Conservation (phyloP, 2,329 filamentous ascomycete species). For the Sporothrix pallida region DNA sequence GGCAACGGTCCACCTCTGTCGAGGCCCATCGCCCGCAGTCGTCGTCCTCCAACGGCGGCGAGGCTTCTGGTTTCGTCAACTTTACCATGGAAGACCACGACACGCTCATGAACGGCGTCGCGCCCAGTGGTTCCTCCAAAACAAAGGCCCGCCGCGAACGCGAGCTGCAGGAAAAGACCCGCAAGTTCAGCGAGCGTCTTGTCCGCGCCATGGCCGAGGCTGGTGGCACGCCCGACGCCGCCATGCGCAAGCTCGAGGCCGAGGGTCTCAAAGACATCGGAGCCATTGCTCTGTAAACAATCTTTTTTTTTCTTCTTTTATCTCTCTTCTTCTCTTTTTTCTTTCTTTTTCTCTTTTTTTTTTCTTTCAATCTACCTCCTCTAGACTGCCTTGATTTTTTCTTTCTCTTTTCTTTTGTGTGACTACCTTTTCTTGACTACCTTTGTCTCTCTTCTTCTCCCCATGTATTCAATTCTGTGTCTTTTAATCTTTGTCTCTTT, state of each 20-base stretch:
- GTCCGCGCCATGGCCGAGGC: slow-evolving; percentile 71
- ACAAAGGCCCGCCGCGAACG: slow-evolving; percentile 92
- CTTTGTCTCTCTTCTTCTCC: not conserved
- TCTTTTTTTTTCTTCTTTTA: not conserved
- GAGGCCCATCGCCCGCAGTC: slow-evolving; percentile 25
- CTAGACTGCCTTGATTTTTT: not conserved
- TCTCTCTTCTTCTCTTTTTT: slow-evolving; percentile 14
- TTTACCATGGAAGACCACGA: slow-evolving; percentile 81
- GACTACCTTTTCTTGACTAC: slow-evolving; percentile 5
- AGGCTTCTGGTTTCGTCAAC: slow-evolving; percentile 76
- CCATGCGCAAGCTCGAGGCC: slow-evolving; percentile 44
- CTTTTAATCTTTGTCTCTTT: not conserved
- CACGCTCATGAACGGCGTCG: slow-evolving; percentile 85
- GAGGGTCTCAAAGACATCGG: slow-evolving; percentile 27
- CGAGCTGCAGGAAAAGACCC: slow-evolving; percentile 79
- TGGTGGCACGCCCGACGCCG: slow-evolving; percentile 64
- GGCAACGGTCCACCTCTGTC: slow-evolving; percentile 26
- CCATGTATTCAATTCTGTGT: not conserved
- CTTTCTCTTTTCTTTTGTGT: slow-evolving; percentile 4
- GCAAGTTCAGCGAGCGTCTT: slow-evolving; percentile 70
- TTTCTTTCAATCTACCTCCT: slow-evolving; percentile 15
- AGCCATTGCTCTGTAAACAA: slow-evolving; percentile 1
- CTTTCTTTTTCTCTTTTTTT: slow-evolving; percentile 5
- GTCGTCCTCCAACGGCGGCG: slow-evolving; percentile 31
- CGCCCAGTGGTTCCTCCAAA: slow-evolving; percentile 88